Evolutionary conservation across 192 early-diverging fungal genomes (phyloP).

Genomic region (Umbelopsis ramanniana): DNA sequence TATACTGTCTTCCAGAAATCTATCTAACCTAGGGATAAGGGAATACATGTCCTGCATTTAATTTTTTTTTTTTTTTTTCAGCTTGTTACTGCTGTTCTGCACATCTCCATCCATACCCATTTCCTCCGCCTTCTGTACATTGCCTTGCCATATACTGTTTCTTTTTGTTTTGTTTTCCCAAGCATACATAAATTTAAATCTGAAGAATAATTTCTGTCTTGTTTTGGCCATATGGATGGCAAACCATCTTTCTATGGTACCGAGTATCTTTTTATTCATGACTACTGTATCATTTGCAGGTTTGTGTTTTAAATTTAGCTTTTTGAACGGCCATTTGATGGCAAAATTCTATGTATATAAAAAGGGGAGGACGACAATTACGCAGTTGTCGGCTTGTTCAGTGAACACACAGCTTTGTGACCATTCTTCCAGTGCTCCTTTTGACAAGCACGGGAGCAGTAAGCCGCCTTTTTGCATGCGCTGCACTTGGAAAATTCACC

Average conservation of each 20-base stretch:
- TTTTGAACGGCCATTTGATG: not conserved
- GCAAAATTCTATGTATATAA: not conserved
- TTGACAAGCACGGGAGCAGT: constrained; percentile 58
- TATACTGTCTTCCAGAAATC: not conserved
- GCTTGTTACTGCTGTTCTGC: not conserved
- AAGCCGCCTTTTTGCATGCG: constrained; percentile 52
- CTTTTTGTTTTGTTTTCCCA: no score
- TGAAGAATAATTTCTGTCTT: not conserved
- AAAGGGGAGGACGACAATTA: not conserved
- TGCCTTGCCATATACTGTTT: no score
- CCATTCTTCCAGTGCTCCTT: constrained; percentile 56
- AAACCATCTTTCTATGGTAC: no score
- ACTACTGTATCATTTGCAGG: no score
- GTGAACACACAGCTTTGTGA: constrained; percentile 45
- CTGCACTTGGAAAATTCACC: constrained; percentile 51
- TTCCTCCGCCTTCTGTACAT: not conserved
- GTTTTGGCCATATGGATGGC: no score
- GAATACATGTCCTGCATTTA: not conserved
- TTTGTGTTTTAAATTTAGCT: no score
- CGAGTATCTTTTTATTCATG: no score
- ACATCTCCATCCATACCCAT: not conserved
- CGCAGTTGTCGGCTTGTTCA: not conserved
- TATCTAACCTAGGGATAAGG: not conserved
- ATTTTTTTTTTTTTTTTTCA: not conserved
- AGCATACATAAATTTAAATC: not conserved